Percentiles rank a stretch among this genome's conserved stretches.
phyloP scores from a whole-genome alignment of 305 asterid genomes.

The Rubia balearica region DNA sequence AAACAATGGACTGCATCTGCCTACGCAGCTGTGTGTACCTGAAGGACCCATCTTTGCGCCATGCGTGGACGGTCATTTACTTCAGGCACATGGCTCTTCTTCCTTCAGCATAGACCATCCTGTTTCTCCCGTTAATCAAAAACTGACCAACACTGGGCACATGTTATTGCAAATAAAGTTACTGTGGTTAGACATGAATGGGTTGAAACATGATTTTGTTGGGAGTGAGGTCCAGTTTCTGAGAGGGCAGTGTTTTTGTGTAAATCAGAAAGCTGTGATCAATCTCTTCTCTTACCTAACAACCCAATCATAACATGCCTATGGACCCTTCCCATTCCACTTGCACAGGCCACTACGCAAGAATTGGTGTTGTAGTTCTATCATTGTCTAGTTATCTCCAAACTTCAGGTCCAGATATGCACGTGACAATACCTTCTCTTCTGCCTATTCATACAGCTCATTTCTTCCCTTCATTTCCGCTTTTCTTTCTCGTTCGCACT shows the following conservation, averaged over 20 bases:
- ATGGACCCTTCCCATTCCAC: slow-evolving; percentile 36
- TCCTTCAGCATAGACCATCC: neutral
- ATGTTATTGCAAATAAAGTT: neutral
- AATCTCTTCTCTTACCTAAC: slow-evolving; percentile 15
- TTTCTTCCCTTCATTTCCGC: neutral
- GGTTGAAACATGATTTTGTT: slow-evolving; percentile 11
- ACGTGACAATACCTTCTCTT: neutral
- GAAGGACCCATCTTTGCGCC: slow-evolving; percentile 11
- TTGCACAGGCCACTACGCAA: slow-evolving; percentile 20
- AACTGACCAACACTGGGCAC: slow-evolving; percentile 5
- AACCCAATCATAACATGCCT: slow-evolving; percentile 19
- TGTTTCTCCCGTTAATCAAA: neutral
- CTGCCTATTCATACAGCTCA: neutral
- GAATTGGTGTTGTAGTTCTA: slow-evolving; percentile 9
- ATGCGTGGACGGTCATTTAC: slow-evolving; percentile 9
- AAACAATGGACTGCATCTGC: neutral
- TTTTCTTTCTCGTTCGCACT: neutral
- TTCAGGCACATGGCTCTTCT: neutral
- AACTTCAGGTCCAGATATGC: slow-evolving; percentile 17
- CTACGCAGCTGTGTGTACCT: slow-evolving; percentile 5
- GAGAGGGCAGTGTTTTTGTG: neutral
- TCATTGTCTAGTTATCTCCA: slow-evolving; percentile 17
- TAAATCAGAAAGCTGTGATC: slow-evolving; percentile 17
- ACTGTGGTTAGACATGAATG: slow-evolving; percentile 16
- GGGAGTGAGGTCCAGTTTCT: slow-evolving; percentile 1